These are phyloP conservation scores for Urochloa ruziziensis DNA, from an alignment of 176 grass and related monocot species.

Conservation along the genomic window DNA sequence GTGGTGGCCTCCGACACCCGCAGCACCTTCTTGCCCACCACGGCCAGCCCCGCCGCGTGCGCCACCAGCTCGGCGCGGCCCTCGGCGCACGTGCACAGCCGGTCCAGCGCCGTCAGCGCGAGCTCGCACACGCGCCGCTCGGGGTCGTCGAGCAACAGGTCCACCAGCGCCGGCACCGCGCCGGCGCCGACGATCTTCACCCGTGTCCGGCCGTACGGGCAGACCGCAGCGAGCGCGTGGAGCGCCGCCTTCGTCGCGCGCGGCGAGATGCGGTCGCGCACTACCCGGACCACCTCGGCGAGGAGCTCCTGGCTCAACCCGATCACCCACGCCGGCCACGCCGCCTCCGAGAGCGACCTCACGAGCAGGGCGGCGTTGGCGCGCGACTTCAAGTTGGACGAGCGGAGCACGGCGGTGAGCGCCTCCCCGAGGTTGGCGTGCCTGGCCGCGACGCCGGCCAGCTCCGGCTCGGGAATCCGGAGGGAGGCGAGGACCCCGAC, in stretches of 20 bases:
- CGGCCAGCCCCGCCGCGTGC: constrained; percentile 67
- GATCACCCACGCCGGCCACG: constrained; percentile 44
- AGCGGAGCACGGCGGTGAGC: constrained; percentile 53
- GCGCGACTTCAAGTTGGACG: constrained; percentile 49
- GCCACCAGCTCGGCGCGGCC: constrained; percentile 68
- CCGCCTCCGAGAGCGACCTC: constrained; percentile 40
- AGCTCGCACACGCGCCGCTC: constrained; percentile 66
- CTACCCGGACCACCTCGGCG: constrained; percentile 52
- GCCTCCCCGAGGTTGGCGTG: constrained; percentile 45
- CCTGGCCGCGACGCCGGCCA: constrained; percentile 37
- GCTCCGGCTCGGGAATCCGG: constrained; percentile 56
- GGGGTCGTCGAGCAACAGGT: constrained; percentile 66
- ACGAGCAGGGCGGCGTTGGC: constrained; percentile 54
- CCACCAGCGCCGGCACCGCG: constrained; percentile 52
- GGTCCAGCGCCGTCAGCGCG: constrained; percentile 60
- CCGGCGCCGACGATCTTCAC: constrained; percentile 62
- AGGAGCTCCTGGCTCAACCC: constrained; percentile 46
- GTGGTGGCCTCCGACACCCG: constrained; percentile 59
- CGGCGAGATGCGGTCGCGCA: constrained; percentile 53
- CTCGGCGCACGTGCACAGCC: constrained; percentile 83
- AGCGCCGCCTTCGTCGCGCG: constrained; percentile 61
- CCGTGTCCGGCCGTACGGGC: constrained; percentile 58
- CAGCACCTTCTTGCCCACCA: constrained; percentile 68
- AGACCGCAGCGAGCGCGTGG: constrained; percentile 46
- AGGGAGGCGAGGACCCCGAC: constrained; percentile 65